Conservation (phyloP, 2,329 filamentous ascomycete species). For the Trichothecium sympodiale region DNA sequence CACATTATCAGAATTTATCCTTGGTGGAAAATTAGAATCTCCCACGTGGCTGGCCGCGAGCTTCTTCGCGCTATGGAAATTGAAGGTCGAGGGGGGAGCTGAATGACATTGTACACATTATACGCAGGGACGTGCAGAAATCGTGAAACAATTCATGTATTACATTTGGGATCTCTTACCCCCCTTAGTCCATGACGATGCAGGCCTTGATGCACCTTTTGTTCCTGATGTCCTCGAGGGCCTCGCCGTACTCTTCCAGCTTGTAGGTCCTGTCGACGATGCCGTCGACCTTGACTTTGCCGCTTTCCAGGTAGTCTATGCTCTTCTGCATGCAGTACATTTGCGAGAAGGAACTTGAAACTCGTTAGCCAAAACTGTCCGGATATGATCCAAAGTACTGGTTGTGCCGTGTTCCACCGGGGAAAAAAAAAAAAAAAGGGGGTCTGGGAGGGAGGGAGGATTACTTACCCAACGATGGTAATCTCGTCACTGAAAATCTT, state of each 20-base stretch:
- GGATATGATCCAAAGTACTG: no score
- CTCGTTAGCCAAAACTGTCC: conserved; percentile 2
- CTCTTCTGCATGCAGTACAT: conserved; percentile 13
- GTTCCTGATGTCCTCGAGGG: conserved; percentile 59
- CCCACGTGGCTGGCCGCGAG: no score
- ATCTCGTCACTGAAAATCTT: conserved; percentile 62
- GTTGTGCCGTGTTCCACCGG: no score
- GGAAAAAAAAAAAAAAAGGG: not conserved
- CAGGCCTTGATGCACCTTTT: conserved; percentile 66
- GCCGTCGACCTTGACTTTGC: conserved; percentile 51
- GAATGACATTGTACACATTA: no score
- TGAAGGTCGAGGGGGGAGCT: no score
- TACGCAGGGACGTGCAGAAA: no score
- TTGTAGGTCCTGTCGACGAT: conserved; percentile 66
- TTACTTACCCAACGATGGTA: conserved; percentile 53
- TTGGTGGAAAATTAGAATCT: no score
- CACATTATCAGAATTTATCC: no score
- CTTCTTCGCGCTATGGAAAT: no score
- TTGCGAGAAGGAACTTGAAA: conserved; percentile 17
- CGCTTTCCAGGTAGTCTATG: conserved; percentile 42
- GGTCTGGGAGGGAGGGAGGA: not conserved
- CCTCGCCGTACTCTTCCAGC: conserved; percentile 62
- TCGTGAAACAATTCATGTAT: no score
- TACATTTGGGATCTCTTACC: no score
- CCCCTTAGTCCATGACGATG: conserved; percentile 58